Conservation (phyloP, 78 protist genomes). For the Speleostelium caveatum region DNA sequence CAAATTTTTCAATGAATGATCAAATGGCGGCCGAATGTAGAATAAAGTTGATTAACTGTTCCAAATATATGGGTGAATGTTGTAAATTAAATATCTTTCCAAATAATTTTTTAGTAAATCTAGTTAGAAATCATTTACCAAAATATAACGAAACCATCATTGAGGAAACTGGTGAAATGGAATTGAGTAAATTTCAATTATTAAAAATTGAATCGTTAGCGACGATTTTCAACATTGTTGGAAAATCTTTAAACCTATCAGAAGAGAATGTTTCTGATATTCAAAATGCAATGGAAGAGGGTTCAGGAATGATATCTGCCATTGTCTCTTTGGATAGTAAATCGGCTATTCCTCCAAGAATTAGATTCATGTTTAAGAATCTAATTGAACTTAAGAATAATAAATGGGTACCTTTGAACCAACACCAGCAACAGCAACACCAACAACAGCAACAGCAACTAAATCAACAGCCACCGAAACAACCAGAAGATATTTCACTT, state of each 20-base stretch:
- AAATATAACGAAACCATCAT: constrained; percentile 3
- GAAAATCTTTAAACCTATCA: constrained; percentile 9
- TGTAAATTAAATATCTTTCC: constrained; percentile 10
- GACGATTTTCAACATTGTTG: constrained; percentile 4
- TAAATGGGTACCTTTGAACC: constrained; percentile 12
- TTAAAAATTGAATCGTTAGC: constrained; percentile 38
- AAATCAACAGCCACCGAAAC: constrained; percentile 2
- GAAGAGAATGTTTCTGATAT: not conserved
- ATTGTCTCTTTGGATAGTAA: constrained; percentile 14
- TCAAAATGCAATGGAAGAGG: constrained; percentile 35
- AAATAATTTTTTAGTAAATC: constrained; percentile 2
- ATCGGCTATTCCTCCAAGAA: constrained; percentile 28
- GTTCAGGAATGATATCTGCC: not conserved
- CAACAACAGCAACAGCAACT: too few species aligned
- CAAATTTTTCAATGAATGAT: not conserved
- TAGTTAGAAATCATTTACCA: constrained; percentile 2
- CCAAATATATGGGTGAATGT: constrained; percentile 52
- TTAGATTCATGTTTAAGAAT: constrained; percentile 67
- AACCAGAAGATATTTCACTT: not conserved
- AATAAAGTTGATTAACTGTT: constrained; percentile 4
- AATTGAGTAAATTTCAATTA: not conserved
- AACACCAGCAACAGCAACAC: too few species aligned
- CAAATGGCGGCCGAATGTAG: too few species aligned
- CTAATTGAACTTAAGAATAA: constrained; percentile 53
- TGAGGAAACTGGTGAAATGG: not conserved